A percentile compares a stretch with the other conserved stretches of the same genome.
These are phyloP conservation scores for Saccharomyces hybrid DNA, from an alignment of 1,139 yeast species.

Conservation along the genomic window DNA sequence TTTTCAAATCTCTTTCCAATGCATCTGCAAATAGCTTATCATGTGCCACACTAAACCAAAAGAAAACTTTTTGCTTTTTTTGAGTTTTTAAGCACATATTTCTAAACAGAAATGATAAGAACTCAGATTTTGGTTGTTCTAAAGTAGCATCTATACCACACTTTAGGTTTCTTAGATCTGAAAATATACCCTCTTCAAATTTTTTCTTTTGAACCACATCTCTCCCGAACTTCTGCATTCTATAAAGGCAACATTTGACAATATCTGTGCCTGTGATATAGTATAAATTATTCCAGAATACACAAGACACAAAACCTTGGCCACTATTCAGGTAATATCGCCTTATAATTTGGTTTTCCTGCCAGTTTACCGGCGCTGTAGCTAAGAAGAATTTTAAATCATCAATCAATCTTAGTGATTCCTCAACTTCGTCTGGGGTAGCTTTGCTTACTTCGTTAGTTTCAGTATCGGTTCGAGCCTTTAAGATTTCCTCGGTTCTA, in stretches of 20 bases:
- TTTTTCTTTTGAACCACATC: constrained; percentile 78
- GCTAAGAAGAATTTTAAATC: constrained; percentile 78
- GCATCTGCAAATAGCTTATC: constrained; percentile 92
- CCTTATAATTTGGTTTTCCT: constrained; percentile 77
- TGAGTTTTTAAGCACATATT: constrained; percentile 89
- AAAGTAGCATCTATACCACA: constrained; percentile 83
- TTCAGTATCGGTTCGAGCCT: not conserved
- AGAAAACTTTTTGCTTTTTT: constrained; percentile 93
- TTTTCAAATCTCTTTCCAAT: constrained; percentile 81
- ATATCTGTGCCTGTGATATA: constrained; percentile 95
- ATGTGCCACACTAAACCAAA: constrained; percentile 95
- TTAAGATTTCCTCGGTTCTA: constrained; percentile 3
- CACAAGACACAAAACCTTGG: constrained; percentile 87
- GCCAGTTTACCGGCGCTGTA: constrained; percentile 95
- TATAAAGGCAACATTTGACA: constrained; percentile 81
- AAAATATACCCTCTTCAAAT: constrained; percentile 93
- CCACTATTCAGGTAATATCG: constrained; percentile 80
- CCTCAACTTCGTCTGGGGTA: not conserved
- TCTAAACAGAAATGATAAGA: constrained; percentile 74
- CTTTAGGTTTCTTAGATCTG: constrained; percentile 80
- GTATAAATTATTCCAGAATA: constrained; percentile 84
- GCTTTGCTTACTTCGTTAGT: not conserved
- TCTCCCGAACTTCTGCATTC: constrained; percentile 87
- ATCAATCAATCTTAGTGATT: constrained; percentile 37
- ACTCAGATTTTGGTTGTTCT: constrained; percentile 82